Percentiles rank a stretch among this genome's conserved stretches.
Evolutionary conservation across 306 rosid species (phyloP).

Genomic region (Cucurbita ficifolia): DNA sequence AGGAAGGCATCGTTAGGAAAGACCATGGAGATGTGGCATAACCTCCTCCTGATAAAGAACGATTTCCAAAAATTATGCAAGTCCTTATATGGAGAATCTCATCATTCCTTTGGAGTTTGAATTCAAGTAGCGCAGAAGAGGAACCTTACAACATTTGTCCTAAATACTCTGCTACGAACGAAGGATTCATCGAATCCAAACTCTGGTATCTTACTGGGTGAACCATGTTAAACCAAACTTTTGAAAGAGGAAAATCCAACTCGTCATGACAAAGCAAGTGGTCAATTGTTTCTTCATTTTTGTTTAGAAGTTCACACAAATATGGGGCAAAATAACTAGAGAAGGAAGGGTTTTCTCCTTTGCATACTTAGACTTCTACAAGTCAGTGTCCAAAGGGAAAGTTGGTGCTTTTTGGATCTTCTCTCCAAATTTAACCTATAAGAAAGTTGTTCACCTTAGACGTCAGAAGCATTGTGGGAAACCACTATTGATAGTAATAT

Average conservation of each 20-base stretch:
- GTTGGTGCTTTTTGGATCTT: background rate
- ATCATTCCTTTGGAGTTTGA: background rate
- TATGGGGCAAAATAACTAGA: background rate
- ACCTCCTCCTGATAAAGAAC: background rate
- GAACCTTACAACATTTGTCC: background rate
- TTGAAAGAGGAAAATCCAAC: background rate
- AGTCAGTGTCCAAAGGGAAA: background rate
- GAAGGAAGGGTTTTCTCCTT: background rate
- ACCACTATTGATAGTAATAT: background rate
- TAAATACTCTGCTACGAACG: background rate
- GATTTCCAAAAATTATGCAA: background rate
- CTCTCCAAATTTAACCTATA: background rate
- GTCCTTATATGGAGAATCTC: background rate
- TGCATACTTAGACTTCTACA: background rate
- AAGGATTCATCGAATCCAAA: background rate
- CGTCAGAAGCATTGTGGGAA: background rate
- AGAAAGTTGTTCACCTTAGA: background rate
- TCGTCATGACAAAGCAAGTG: background rate
- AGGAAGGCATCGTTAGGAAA: background rate
- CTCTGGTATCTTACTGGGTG: background rate
- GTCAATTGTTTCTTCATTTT: background rate
- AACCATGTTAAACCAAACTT: background rate
- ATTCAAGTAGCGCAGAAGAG: background rate
- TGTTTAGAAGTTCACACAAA: background rate
- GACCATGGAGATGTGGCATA: background rate